Evolutionary conservation across 2,329 filamentous ascomycete species (phyloP), one percentile per base, ranked within the genome.

Genomic region (Rutstroemia sydowiana): DNA sequence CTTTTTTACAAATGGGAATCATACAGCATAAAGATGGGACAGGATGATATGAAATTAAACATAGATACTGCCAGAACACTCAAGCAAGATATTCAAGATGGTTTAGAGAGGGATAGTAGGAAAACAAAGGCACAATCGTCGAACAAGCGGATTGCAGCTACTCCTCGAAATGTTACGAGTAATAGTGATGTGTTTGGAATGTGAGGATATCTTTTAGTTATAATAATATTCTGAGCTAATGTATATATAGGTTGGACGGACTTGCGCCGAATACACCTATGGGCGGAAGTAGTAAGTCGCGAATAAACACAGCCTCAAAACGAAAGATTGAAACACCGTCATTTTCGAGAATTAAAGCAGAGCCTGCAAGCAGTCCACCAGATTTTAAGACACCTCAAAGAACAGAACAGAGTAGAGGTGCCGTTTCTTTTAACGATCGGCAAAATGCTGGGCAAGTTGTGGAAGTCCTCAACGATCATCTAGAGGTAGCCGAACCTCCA

Each of bases 1-100:
- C 76, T 97, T 23, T 96, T 89, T 70, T 96, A 89, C 81, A 97
- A 97, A 76, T 98, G 93, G 93, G 93, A 98, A 69, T 92, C 90
- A 0, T 97, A 96, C 75, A 91, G 87, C 69, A 85, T 98, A 67
- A 95, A 92, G 70, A 90, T 97, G 84, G 88, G 91, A 21, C 73
- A 81, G 44, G 88, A 95, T 52, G 86, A 89, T 52, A 83, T 84
- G 56, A 83, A 77, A 54, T 71, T 88, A 55, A 81, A 85, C 44
- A 75, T 95, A 39, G 79, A 85, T 34, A 85, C 79, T 0, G 79
- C 88, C 42, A 79, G 85, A 40, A 81, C 82, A 51, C 86, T 98
- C 66, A 95, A 95, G 69, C 87, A 89, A 65, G 85, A 88, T 63
- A 77, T 96, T 7, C 89, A 92, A 65, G 90, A 96, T 63, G 77